phyloP scores from a whole-genome alignment of 495 filamentous ascomycete genomes.

The Xylaria flabelliformis region DNA sequence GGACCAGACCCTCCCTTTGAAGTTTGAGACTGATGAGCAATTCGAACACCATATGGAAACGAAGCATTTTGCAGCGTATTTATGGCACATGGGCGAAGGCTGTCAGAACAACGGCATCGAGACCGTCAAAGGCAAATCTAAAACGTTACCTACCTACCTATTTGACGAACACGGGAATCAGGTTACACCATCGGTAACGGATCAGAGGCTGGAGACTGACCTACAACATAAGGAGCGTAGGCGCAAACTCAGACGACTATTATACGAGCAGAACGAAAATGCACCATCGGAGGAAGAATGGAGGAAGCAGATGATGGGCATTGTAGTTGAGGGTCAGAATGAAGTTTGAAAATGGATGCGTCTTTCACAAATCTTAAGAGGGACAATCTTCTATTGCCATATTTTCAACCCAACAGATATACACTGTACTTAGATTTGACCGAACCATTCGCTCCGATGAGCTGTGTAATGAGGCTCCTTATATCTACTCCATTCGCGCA shows the following conservation, averaged over 20 bases:
- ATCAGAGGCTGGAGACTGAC: slow-evolving; percentile 47
- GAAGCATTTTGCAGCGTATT: slow-evolving; percentile 62
- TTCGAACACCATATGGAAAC: slow-evolving; percentile 68
- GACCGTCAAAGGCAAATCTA: slow-evolving; percentile 29
- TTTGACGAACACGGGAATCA: slow-evolving; percentile 49
- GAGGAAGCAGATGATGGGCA: slow-evolving; percentile 38
- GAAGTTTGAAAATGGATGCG: background rate
- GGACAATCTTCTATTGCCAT: background rate
- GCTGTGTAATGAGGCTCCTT: background rate
- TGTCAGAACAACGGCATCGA: slow-evolving; percentile 46
- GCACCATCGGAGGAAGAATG: slow-evolving; percentile 51
- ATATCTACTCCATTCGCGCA: background rate
- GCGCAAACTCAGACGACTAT: slow-evolving; percentile 40
- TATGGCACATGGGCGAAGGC: slow-evolving; percentile 73
- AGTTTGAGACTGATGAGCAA: slow-evolving; percentile 40
- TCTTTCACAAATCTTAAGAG: background rate
- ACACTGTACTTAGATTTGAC: background rate
- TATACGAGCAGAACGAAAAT: slow-evolving; percentile 44
- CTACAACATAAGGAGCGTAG: slow-evolving; percentile 43
- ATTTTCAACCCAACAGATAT: background rate
- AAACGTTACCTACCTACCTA: slow-evolving; percentile 47
- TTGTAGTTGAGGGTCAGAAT: background rate
- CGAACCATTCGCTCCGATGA: background rate
- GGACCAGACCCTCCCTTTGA: slow-evolving; percentile 27
- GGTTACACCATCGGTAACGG: slow-evolving; percentile 50